Conservation (phyloP, 1,284 basidiomycete species). For the Neotropicomus parvogracilis region DNA sequence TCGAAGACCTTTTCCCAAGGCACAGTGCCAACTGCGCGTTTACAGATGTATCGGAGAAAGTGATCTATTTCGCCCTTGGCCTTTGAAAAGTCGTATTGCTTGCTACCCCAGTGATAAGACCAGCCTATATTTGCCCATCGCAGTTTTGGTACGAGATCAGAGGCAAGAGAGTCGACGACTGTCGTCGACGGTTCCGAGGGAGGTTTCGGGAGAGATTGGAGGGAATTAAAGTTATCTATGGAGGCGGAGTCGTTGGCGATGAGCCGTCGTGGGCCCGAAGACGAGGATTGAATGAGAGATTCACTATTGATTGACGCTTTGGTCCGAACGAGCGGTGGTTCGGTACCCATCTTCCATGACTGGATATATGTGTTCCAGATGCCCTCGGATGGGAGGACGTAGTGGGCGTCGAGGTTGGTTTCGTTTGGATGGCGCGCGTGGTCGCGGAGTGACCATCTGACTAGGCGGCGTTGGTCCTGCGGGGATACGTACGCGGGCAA, state of each 20-base stretch:
- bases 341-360: slow-evolving; percentile 22
- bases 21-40: slow-evolving; percentile 54
- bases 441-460: slow-evolving; percentile 65
- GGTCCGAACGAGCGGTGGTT: slow-evolving; percentile 40
- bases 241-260: slow-evolving; percentile 64
- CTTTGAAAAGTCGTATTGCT: slow-evolving; percentile 82
- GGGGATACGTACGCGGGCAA: slow-evolving; percentile 68
- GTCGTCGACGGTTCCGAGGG: slow-evolving; percentile 57
- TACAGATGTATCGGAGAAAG: slow-evolving; percentile 58
- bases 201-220: slow-evolving; percentile 53
- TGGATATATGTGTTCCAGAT: slow-evolving; percentile 64
- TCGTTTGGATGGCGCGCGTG: slow-evolving; percentile 80
- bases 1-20: slow-evolving; percentile 68
- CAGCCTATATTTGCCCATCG: slow-evolving; percentile 93
- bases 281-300: slow-evolving; percentile 22
- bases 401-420: slow-evolving; percentile 85
- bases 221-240: slow-evolving; percentile 42
- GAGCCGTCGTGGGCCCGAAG: slow-evolving; percentile 58
- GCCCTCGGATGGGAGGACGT: slow-evolving; percentile 65
- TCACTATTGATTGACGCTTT: slow-evolving; percentile 29
- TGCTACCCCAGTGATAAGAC: slow-evolving; percentile 91
- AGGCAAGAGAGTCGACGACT: slow-evolving; percentile 42
- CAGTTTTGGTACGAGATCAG: slow-evolving; percentile 63
- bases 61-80: slow-evolving; percentile 60
- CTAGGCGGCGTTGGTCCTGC: slow-evolving; percentile 60